Conservation (phyloP, 768 basidiomycete genomes). For the Termitomyces sp. region DNA sequence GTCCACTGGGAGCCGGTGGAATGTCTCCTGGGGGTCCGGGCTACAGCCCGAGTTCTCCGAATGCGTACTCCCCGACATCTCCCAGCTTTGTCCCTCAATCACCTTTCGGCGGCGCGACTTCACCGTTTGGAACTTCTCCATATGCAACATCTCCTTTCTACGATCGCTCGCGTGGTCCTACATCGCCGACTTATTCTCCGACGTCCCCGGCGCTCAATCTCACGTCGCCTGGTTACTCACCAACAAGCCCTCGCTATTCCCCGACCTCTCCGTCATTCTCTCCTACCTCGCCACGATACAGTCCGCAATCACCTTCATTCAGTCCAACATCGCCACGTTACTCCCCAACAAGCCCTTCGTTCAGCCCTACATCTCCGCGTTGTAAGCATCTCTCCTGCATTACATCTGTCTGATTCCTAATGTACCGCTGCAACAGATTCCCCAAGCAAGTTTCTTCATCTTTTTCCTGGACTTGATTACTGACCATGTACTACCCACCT, state of each 20-base stretch:
- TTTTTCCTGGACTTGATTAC: conserved; percentile 9
- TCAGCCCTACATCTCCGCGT: conserved; percentile 90
- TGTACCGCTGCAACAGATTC: conserved; percentile 47
- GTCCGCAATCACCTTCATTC: conserved; percentile 87
- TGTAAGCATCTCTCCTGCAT: conserved; percentile 42
- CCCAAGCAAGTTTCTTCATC: conserved; percentile 53
- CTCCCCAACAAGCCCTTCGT: conserved; percentile 86
- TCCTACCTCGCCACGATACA: conserved; percentile 79
- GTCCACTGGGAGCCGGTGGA: conserved; percentile 75
- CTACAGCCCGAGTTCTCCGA: conserved; percentile 91
- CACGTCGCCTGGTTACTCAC: conserved; percentile 81
- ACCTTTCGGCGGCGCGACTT: conserved; percentile 76
- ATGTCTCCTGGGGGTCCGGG: conserved; percentile 87
- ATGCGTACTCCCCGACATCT: conserved; percentile 83
- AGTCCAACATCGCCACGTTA: conserved; percentile 87
- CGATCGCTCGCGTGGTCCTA: conserved; percentile 50
- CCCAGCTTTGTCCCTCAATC: conserved; percentile 81
- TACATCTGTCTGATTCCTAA: conserved; percentile 14
- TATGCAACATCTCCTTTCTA: conserved; percentile 86
- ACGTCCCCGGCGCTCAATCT: conserved; percentile 80
- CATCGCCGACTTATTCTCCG: conserved; percentile 85
- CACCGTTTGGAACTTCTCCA: conserved; percentile 76
- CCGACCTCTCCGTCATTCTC: conserved; percentile 84
- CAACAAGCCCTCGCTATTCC: conserved; percentile 82
- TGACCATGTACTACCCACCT: conserved; percentile 14